phyloP scores from a whole-genome alignment of 345 rosid genomes.

The Raphanus sativus region DNA sequence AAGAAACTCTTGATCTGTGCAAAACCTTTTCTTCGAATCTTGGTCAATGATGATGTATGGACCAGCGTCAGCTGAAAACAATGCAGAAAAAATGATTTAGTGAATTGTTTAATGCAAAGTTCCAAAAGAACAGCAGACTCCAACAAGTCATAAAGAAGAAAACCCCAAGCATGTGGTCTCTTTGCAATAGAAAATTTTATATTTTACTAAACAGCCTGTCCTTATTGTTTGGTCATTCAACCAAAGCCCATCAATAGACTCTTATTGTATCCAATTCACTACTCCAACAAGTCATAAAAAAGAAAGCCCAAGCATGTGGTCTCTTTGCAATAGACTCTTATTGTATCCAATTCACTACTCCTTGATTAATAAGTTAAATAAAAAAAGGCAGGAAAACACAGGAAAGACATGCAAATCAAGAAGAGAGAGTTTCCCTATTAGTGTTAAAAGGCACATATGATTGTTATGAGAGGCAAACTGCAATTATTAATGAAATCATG shows the following conservation, averaged over 20 bases:
- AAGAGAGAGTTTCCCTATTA: conserved; percentile 13
- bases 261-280: not conserved
- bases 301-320: too few species aligned
- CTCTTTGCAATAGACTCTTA: too few species aligned
- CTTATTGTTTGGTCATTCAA: conserved; percentile 43
- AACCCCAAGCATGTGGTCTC: conserved; percentile 64
- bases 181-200: conserved; percentile 50
- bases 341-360: not conserved
- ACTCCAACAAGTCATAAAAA: too few species aligned
- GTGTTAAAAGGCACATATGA: conserved; percentile 10
- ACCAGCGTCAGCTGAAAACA: conserved; percentile 48
- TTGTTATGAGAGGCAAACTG: not conserved
- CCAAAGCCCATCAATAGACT: conserved; percentile 26
- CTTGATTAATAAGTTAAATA: conserved; percentile 5
- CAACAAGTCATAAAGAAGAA: conserved; percentile 43
- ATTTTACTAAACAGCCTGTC: conserved; percentile 46
- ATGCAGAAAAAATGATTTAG: conserved; percentile 42
- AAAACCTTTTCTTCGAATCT: conserved; percentile 42
- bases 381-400: conserved; percentile 5
- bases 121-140: conserved; percentile 44
- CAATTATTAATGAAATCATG: not conserved
- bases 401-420: conserved; percentile 14
- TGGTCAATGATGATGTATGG: conserved; percentile 57
- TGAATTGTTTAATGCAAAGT: conserved; percentile 44
- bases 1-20: conserved; percentile 25